Base-by-base conservation (phyloP, 1,139 yeast genomes). In the Debaryomycetaceae sp. region DNA sequence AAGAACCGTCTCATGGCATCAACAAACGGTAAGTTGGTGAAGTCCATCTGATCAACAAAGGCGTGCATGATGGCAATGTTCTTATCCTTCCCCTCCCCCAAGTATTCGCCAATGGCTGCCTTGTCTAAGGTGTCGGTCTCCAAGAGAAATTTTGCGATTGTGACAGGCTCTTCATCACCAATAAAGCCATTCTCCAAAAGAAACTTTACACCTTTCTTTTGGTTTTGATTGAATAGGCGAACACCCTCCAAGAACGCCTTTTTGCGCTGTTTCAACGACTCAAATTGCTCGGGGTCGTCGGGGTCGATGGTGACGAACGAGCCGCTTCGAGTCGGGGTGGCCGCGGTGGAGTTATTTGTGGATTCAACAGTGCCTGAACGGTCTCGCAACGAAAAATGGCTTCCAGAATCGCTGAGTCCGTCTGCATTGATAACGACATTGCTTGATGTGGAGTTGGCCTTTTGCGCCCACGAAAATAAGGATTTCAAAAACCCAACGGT, bases 11-110 rank as follows among this genome's bases (percentile, higher is more conserved):
- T 75, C 63, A 93, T 65, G 0, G 97, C 94, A 44, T 81, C 95
- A 7, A 89, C 93, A 49, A 91, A 88, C 1, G 76, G 66, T 40
- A 73, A 57, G 29, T 68, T 67, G 10, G 72, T 61, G 51, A 91
- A 91, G 37, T 88, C 89, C 80, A 91, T 79, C 42, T 72, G 62
- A 49, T 89, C 96, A 20, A 91, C 95, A 62, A 91, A 91, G 4
- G 89, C 83, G 58, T 89, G 96, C 97, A 91, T 88, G 24, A 81
- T 77, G 3, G 82, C 78, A 41, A 86, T 75, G 49, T 84, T 82
- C 34, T 70, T 71, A 5, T 82, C 85, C 41, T 81, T 81, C 25
- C 93, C 95, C 47, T 86, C 96, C 34, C 98, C 98, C 38, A 93
- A 65, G 48, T 71, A 93, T 47, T 89, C 98, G 32, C 99, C 99